Evolutionary conservation across 768 basidiomycete genomes (phyloP).

Genomic region (Podaxis sp.): DNA sequence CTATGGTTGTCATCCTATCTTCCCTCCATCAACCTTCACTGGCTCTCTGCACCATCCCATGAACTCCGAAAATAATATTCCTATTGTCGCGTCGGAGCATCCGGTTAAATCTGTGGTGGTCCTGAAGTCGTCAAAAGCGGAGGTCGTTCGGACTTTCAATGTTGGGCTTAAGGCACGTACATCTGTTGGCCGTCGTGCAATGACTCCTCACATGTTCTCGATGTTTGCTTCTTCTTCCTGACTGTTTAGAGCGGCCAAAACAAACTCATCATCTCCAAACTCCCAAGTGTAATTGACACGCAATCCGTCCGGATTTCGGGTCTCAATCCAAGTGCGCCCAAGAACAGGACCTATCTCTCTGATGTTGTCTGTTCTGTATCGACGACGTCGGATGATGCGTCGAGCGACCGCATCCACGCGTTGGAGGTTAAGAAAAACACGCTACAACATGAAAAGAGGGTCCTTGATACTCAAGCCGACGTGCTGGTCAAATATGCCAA

Average conservation of each 20-base stretch:
- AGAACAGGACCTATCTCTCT: conserved; percentile 40
- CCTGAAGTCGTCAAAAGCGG: conserved; percentile 56
- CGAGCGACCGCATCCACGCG: conserved; percentile 32
- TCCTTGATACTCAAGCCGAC: conserved; percentile 40
- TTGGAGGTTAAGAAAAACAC: conserved; percentile 34
- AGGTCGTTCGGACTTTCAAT: conserved; percentile 52
- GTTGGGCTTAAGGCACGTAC: conserved; percentile 46
- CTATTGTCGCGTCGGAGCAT: conserved; percentile 34
- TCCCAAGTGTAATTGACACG: conserved; percentile 51
- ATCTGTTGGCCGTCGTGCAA: not conserved
- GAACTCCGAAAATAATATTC: conserved; percentile 21
- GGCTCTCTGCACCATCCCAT: conserved; percentile 6
- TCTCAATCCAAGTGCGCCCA: conserved; percentile 29
- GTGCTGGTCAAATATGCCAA: conserved; percentile 45
- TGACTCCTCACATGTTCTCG: not conserved
- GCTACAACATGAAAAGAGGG: conserved; percentile 36
- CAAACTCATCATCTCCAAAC: conserved; percentile 47
- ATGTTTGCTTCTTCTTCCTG: not conserved
- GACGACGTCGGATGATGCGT: conserved; percentile 22
- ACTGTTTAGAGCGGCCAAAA: conserved; percentile 48
- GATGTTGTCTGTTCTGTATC: conserved; percentile 52
- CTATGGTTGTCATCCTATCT: too few relatives aligned
- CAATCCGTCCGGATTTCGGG: conserved; percentile 55
- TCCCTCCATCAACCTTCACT: not conserved
- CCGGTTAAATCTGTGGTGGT: conserved; percentile 56